phyloP scores from a whole-genome alignment of 2,329 filamentous ascomycete genomes.

The Juglanconis oblonga region DNA sequence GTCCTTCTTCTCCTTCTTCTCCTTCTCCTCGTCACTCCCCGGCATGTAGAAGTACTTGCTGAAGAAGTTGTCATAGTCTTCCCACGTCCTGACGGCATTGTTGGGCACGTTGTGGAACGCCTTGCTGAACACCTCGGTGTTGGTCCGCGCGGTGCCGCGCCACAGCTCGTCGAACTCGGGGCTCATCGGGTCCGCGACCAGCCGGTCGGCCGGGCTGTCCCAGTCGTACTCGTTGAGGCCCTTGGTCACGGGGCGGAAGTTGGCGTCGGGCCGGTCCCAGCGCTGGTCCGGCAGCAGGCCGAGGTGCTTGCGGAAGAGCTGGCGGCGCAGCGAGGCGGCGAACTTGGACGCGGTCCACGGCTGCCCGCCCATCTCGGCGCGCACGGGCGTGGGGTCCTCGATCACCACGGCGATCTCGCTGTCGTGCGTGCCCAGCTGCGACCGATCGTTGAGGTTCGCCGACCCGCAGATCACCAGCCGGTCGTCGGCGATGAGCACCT shows the following conservation, averaged over 20 bases:
- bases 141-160: conserved; percentile 68
- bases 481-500: conserved; percentile 87
- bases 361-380: conserved; percentile 70
- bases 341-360: conserved; percentile 72
- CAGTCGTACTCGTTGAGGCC: conserved; percentile 73
- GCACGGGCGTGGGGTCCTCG: conserved; percentile 70
- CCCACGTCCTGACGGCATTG: conserved; percentile 67
- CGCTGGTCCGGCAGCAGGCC: conserved; percentile 75
- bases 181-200: conserved; percentile 73
- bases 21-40: conserved; percentile 37
- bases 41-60: conserved; percentile 62
- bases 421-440: conserved; percentile 87
- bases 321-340: conserved; percentile 75
- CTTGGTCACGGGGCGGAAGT: conserved; percentile 72
- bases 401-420: conserved; percentile 88
- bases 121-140: conserved; percentile 77
- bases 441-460: conserved; percentile 88
- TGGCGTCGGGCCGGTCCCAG: conserved; percentile 64
- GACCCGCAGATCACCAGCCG: conserved; percentile 80
- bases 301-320: conserved; percentile 89
- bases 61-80: conserved; percentile 71
- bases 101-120: conserved; percentile 79
- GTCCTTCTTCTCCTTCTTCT: conserved; percentile 44
- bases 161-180: conserved; percentile 69
- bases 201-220: conserved; percentile 61